Conservation (phyloP, 305 asterid genomes). For the Rubia peregrina region DNA sequence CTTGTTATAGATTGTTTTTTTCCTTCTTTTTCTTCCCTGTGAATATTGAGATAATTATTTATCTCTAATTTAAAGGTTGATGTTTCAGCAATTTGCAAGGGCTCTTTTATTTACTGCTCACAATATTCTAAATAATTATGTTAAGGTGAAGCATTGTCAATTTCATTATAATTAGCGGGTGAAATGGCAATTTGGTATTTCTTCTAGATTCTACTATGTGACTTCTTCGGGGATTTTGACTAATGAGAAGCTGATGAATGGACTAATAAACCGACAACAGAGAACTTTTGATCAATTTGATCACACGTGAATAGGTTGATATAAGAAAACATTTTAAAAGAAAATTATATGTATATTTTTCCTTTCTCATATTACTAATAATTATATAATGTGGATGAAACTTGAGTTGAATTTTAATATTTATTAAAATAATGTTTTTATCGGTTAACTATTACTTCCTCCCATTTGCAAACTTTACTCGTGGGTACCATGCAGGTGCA, state of each 20-base stretch:
- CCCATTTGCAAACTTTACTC: no score
- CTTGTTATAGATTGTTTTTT: constrained; percentile 12
- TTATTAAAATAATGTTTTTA: no score
- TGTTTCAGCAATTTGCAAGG: background rate
- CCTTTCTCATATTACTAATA: no score
- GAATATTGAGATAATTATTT: background rate
- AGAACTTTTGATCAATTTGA: background rate
- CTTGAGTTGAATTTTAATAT: no score
- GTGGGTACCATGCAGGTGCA: no score
- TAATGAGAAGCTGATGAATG: constrained; percentile 6
- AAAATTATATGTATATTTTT: background rate
- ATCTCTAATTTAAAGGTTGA: background rate
- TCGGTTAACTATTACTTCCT: no score
- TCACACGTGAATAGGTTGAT: background rate
- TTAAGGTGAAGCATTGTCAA: constrained; percentile 13
- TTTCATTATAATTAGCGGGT: constrained; percentile 25
- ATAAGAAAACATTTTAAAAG: no score
- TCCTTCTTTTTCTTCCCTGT: constrained; percentile 1
- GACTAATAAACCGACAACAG: constrained; percentile 9
- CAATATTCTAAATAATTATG: no score
- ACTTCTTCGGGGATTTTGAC: background rate
- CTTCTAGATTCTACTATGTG: background rate
- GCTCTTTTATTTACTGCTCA: no score
- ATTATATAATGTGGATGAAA: no score
- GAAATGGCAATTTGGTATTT: constrained; percentile 25